Conservation (phyloP, 2,329 filamentous ascomycete species). For the Alternaria sp. region DNA sequence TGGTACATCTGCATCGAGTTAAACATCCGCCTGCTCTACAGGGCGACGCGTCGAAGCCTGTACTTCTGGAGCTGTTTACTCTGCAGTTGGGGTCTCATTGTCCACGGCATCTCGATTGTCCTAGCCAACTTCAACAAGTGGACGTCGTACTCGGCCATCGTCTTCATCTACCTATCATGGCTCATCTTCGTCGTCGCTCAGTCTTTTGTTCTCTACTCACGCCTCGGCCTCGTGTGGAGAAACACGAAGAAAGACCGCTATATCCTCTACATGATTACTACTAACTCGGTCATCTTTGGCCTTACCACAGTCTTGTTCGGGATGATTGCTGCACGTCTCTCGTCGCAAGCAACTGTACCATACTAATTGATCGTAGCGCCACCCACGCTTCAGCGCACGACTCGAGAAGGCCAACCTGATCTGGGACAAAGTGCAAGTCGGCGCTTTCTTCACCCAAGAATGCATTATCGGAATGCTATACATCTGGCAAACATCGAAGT, state of each 20-base stretch:
- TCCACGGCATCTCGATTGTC: slow-evolving; percentile 49
- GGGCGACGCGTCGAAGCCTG: slow-evolving; percentile 50
- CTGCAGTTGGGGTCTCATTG: slow-evolving; percentile 43
- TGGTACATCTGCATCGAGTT: slow-evolving; percentile 51
- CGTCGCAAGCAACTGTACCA: background rate
- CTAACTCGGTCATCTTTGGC: slow-evolving; percentile 60
- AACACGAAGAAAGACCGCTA: slow-evolving; percentile 37
- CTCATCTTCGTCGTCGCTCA: slow-evolving; percentile 65
- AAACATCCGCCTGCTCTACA: slow-evolving; percentile 46
- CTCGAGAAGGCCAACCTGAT: slow-evolving; percentile 17
- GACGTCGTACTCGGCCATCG: slow-evolving; percentile 45
- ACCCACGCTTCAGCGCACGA: slow-evolving; percentile 13
- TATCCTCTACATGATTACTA: slow-evolving; percentile 62
- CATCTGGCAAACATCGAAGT: slow-evolving; percentile 57
- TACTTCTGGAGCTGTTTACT: slow-evolving; percentile 55
- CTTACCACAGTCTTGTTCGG: slow-evolving; percentile 60
- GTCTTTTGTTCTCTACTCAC: slow-evolving; percentile 65
- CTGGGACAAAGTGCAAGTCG: slow-evolving; percentile 51
- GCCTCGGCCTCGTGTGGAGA: slow-evolving; percentile 62
- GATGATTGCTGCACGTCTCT: slow-evolving; percentile 52
- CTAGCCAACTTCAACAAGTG: slow-evolving; percentile 53
- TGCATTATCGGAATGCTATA: slow-evolving; percentile 51
- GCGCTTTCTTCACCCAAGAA: slow-evolving; percentile 50
- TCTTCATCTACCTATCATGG: slow-evolving; percentile 61
- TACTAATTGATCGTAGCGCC: slow-evolving; percentile 19